Evolutionary conservation across 164 flowering plant species (phyloP).

Genomic region (Nelumbo lutea): DNA sequence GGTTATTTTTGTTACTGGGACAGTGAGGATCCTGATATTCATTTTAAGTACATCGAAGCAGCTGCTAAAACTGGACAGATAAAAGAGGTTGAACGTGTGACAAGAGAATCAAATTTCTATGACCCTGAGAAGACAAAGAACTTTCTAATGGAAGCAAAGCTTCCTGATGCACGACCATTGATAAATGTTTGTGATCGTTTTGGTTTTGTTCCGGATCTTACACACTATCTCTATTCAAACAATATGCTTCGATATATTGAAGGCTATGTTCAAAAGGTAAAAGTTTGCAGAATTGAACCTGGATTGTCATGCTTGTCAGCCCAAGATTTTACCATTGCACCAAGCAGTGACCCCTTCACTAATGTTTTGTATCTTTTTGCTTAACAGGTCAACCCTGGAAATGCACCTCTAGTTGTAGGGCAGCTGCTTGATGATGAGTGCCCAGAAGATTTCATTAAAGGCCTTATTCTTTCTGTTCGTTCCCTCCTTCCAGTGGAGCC

Average conservation of each 20-base stretch:
- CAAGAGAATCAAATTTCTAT: slow-evolving; percentile 78
- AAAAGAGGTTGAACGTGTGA: slow-evolving; percentile 81
- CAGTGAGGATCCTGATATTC: slow-evolving; percentile 89
- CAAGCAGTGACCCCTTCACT: background rate
- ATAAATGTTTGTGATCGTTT: slow-evolving; percentile 83
- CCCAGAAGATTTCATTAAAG: slow-evolving; percentile 84
- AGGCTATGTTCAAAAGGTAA: slow-evolving; percentile 85
- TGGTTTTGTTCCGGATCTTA: slow-evolving; percentile 81
- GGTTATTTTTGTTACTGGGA: slow-evolving; percentile 4
- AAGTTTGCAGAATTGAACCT: background rate
- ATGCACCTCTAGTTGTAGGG: slow-evolving; percentile 83
- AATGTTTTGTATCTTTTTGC: background rate
- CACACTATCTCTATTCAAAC: slow-evolving; percentile 65
- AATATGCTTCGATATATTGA: slow-evolving; percentile 88
- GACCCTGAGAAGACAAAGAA: slow-evolving; percentile 80
- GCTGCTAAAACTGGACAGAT: slow-evolving; percentile 82
- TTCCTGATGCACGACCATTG: slow-evolving; percentile 84
- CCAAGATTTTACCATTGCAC: too few species aligned
- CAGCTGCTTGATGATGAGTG: slow-evolving; percentile 83
- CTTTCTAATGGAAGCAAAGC: slow-evolving; percentile 82
- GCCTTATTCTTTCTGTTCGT: slow-evolving; percentile 21
- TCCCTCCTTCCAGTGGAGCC: slow-evolving; percentile 86
- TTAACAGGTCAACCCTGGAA: slow-evolving; percentile 68
- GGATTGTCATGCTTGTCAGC: too few species aligned
- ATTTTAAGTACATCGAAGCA: slow-evolving; percentile 75